Base-by-base conservation (phyloP, 495 filamentous ascomycete species). In the Cryomyces minteri region DNA sequence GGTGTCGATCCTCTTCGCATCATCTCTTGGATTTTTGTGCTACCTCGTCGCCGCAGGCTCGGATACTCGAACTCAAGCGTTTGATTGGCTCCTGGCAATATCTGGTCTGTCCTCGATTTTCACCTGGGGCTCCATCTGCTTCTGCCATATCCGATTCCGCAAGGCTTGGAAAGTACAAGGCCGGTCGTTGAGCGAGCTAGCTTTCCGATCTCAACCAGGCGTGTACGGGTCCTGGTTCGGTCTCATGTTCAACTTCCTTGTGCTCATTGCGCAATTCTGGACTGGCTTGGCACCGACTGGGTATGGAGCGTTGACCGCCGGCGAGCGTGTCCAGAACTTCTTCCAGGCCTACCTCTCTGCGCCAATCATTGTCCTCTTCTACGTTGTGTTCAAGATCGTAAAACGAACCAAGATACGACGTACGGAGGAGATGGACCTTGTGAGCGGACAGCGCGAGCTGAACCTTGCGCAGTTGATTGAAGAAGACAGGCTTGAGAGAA, bases 211-310 rank as follows among this genome's bases (percentile, higher is more conserved):
- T 2, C 86, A 90, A 50, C 72, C 80, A 1, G 90, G 90, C 43
- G 66, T 92, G 1, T 57, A 75, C 25, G 90, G 88, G 2, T 92
- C 84, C 1, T 95, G 80, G 74, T 46, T 94, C 29, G 90, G 90
- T 7, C 71, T 95, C 48, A 48, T 64, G 31, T 76, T 93, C 60
- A 94, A 94, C 59, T 45, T 67, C 29, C 64, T 93, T 7, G 78
- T 98, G n/a, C 70, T 96, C 18, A 55, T 88, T 40, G 88, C 83
- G 6, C 88, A 96, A 56, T 93, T 96, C 67, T 96, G 90, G 90
- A 80, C 79, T 30, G 87, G 81, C 31, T 79, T 84, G 11, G 83
- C 79, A 49, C 90, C 90, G 1, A 10, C 34, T 38, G 34, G 34
- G 34, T 38, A 53, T 74, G 66, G 53, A 63, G 65, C 14, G 66